Conservation (phyloP, 257 asterid species). For the Coffea eugenioides region DNA sequence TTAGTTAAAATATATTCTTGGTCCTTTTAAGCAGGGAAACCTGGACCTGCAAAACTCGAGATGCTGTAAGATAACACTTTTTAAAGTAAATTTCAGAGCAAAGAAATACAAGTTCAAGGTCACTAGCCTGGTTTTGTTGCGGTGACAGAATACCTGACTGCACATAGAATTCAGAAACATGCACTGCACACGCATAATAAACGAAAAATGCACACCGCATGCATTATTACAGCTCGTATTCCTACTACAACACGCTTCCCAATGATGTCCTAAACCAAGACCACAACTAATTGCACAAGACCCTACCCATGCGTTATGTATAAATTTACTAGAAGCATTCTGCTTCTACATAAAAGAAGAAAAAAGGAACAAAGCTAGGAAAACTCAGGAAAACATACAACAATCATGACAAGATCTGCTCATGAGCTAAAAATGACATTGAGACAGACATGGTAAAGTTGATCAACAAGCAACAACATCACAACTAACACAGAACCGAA, state of each 20-base stretch:
- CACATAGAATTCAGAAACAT: conserved; percentile 39
- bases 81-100: background rate
- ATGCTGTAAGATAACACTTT: conserved; percentile 38
- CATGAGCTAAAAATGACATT: background rate
- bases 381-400: background rate
- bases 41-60: conserved; percentile 96
- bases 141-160: conserved; percentile 68
- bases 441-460: background rate
- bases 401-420: background rate
- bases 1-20: conserved; percentile 34
- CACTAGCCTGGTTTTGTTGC: conserved; percentile 55
- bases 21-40: conserved; percentile 62
- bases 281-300: background rate
- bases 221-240: background rate
- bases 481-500: background rate
- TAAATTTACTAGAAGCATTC: background rate
- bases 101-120: conserved; percentile 29
- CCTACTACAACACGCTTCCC: background rate
- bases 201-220: background rate
- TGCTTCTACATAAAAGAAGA: background rate
- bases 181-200: conserved; percentile 16
- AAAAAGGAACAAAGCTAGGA: background rate
- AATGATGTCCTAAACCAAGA: background rate
- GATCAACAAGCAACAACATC: background rate
- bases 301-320: background rate